A percentile compares a stretch with the other conserved stretches of the same genome.
Evolutionary conservation across 2,329 filamentous ascomycete genomes (phyloP).

Genomic region (Fusarium neocosmosporiellum): DNA sequence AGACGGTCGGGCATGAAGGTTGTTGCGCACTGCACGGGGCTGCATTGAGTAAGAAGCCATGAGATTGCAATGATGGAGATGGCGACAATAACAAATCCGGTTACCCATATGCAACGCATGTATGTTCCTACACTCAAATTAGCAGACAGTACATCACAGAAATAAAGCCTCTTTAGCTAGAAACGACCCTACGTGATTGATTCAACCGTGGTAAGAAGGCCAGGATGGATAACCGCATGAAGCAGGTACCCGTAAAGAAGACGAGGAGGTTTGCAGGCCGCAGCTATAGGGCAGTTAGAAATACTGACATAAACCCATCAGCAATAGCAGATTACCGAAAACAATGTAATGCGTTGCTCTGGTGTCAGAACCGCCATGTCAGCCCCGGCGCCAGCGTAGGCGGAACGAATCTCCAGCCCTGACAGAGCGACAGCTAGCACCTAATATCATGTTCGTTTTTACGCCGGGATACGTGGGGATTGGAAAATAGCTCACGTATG

Average conservation of each 20-base stretch:
- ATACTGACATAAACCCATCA: not conserved
- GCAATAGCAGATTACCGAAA: not conserved
- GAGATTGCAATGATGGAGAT: not conserved
- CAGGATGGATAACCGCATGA: not conserved
- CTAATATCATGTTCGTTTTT: not conserved
- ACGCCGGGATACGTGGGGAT: not conserved
- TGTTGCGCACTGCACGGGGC: not conserved
- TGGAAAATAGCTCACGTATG: not conserved
- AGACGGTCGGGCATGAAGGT: not conserved
- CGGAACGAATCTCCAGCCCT: not conserved
- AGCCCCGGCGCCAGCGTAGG: not conserved
- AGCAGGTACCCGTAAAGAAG: not conserved
- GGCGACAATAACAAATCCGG: not conserved
- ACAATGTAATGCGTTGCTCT: not conserved
- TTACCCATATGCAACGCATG: not conserved
- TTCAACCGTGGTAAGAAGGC: not conserved
- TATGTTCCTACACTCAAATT: not conserved
- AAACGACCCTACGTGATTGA: not conserved
- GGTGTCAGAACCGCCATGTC: not conserved
- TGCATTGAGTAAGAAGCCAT: not conserved
- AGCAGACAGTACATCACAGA: not conserved
- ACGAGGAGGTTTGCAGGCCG: not conserved
- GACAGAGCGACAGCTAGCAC: not conserved
- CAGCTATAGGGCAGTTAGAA: not conserved
- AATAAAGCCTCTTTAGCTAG: not conserved